These are phyloP conservation scores for Yueomyces sp. DNA, from an alignment of 805 yeast species.

Conservation along the genomic window DNA sequence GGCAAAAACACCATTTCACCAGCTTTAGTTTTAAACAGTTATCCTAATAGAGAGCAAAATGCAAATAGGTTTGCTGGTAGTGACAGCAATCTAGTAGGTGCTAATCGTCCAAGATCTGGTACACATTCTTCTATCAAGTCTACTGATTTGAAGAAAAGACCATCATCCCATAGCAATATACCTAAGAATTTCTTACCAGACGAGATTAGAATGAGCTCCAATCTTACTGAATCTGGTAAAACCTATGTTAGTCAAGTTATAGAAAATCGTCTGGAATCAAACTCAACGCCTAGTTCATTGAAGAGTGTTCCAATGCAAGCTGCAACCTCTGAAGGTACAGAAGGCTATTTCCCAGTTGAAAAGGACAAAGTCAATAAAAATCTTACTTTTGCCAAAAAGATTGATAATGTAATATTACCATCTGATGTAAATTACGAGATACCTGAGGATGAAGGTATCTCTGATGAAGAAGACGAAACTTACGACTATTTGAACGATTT, in stretches of 20 bases:
- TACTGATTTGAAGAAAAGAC: slow-evolving; percentile 1
- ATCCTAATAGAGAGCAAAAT: neutral
- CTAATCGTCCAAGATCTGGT: neutral
- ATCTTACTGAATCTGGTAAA: neutral
- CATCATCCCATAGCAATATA: slow-evolving; percentile 9
- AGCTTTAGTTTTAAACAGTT: slow-evolving; percentile 7
- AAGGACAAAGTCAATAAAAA: no score
- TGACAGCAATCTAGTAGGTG: neutral
- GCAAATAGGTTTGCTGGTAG: neutral
- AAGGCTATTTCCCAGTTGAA: neutral
- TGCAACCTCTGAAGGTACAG: neutral
- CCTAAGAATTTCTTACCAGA: neutral
- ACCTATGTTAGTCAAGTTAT: neutral
- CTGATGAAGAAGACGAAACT: slow-evolving; percentile 22
- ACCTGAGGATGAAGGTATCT: slow-evolving; percentile 30
- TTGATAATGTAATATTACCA: neutral
- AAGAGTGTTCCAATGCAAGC: neutral
- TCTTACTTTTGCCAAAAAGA: neutral
- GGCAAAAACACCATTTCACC: slow-evolving; percentile 8
- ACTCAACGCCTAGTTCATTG: neutral
- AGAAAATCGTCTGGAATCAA: neutral
- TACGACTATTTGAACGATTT: slow-evolving; percentile 13
- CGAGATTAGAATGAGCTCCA: neutral
- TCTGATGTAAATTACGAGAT: slow-evolving; percentile 10
- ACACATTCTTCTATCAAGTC: neutral